These are phyloP conservation scores for Ogataea minuta DNA, from an alignment of 805 yeast species.

Conservation along the genomic window DNA sequence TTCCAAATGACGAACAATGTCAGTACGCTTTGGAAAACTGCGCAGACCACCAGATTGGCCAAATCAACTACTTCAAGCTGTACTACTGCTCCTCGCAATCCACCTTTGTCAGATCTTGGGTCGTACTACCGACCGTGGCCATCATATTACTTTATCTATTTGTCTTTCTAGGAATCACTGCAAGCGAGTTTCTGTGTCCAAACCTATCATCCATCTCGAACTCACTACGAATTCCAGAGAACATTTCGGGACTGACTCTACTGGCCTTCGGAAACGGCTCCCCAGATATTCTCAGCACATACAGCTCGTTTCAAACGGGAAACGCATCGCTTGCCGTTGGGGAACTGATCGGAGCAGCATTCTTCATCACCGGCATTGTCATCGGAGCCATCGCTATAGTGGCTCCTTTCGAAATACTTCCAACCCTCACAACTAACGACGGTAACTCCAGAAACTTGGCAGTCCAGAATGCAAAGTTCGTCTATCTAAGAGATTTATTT, in stretches of 20 bases:
- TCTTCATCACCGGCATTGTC: conserved; percentile 76
- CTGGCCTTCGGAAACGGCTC: conserved; percentile 91
- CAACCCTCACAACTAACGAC: conserved; percentile 10
- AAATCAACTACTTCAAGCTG: conserved; percentile 27
- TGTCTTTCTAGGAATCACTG: conserved; percentile 70
- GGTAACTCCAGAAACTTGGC: conserved; percentile 8
- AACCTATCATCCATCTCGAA: conserved; percentile 70
- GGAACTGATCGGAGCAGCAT: conserved; percentile 87
- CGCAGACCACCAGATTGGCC: conserved; percentile 27
- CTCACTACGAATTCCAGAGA: conserved; percentile 66
- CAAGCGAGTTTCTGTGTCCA: conserved; percentile 82
- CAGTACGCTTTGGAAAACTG: conserved; percentile 29
- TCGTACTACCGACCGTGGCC: conserved; percentile 23
- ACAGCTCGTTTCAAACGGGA: conserved; percentile 69
- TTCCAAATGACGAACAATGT: conserved; percentile 30
- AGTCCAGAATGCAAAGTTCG: conserved; percentile 35
- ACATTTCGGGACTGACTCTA: conserved; percentile 82
- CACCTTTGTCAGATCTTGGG: conserved; percentile 11
- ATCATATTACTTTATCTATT: conserved; percentile 44
- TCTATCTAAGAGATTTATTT: conserved; percentile 60
- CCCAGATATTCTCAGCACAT: conserved; percentile 86
- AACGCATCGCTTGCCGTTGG: conserved; percentile 80
- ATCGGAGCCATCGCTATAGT: conserved; percentile 74
- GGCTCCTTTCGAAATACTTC: conserved; percentile 56
- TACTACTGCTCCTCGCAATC: conserved; percentile 32